Evolutionary conservation across 352 stramenopile genomes (phyloP), one percentile per base, ranked within the genome.

Genomic region (Thraustochytrium aureum): DNA sequence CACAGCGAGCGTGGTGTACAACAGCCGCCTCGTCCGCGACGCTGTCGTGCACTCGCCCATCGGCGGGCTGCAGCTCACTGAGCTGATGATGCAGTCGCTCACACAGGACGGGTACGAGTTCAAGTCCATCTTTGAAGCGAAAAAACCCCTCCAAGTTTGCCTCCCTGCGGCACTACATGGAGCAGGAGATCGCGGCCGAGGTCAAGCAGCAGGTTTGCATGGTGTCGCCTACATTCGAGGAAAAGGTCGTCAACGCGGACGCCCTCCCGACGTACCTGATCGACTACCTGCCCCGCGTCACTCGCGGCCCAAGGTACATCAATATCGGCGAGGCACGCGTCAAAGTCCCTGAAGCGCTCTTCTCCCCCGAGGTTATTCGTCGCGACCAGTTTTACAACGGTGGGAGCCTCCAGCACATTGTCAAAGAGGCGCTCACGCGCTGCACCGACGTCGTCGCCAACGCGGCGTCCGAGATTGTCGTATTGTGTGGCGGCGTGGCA

Each of bases 71-170:
- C 69, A 79, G 69, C 69, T 79, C 37, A 79, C 69, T 3, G 69
- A 79, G 41, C 56, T 79, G 14, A 79, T 79, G 69, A 79, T 79
- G 69, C 69, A 79, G 41, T 79, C 69, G 52, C 52, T 79, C 22
- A 79, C 69, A 30, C 50, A 79, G n/a, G 69, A 79, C 37, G 69
- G 69, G 2, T 79, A 67, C 69, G 69, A 79, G 37, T 79, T 79
- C 38, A 79, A 79, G 50, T 79, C 69, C 7, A 12, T 79, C 20
- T 79, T 79, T 60, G 69, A 79, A 26, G 69, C 69, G 33, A 45
- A 73, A 32, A 56, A 74, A 79, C 26, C 69, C 69, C 32, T 45
- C 50, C 3, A 64, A 33, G 17, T 79, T 79, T 38, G 56, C 69
- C 14, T 67, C 69, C 10, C 39, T 50, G 56, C 47, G 69, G 1